A percentile compares a stretch with the other conserved stretches of the same genome.
Evolutionary conservation across 176 grass and related monocot genomes (phyloP).

Genomic region (Carex pumila): DNA sequence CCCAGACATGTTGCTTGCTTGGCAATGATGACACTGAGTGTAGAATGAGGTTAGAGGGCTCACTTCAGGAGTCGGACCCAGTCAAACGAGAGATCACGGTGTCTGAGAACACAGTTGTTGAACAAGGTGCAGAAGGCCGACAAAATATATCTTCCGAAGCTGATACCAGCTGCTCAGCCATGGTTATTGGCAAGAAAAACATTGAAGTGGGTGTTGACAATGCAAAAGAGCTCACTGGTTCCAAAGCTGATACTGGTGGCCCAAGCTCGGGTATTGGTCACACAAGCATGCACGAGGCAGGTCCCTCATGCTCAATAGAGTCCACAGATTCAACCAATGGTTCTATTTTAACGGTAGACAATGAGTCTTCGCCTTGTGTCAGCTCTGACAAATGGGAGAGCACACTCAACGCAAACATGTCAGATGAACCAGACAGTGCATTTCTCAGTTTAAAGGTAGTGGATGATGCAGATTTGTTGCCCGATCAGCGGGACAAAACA

Average conservation of each 20-base stretch:
- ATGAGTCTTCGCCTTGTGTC: background rate
- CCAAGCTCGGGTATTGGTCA: background rate
- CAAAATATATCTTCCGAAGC: background rate
- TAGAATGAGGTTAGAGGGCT: background rate
- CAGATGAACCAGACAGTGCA: background rate
- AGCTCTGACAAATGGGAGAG: background rate
- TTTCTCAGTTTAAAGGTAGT: background rate
- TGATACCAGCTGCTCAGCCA: slow-evolving; percentile 5
- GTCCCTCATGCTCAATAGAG: background rate
- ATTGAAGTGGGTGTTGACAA: background rate
- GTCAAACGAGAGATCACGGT: background rate
- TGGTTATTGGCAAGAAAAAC: background rate
- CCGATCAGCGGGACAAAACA: background rate
- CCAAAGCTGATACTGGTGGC: background rate
- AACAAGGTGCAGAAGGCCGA: background rate
- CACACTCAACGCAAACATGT: background rate
- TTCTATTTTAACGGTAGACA: background rate
- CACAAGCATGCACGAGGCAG: background rate
- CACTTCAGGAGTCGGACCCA: background rate
- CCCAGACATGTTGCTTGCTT: background rate
- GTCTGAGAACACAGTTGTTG: background rate
- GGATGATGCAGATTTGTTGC: background rate
- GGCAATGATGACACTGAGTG: background rate
- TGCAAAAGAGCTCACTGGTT: background rate
- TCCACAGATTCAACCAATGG: background rate